Conservation (phyloP, 1,284 basidiomycete species). For the Inonotus obliquus region DNA sequence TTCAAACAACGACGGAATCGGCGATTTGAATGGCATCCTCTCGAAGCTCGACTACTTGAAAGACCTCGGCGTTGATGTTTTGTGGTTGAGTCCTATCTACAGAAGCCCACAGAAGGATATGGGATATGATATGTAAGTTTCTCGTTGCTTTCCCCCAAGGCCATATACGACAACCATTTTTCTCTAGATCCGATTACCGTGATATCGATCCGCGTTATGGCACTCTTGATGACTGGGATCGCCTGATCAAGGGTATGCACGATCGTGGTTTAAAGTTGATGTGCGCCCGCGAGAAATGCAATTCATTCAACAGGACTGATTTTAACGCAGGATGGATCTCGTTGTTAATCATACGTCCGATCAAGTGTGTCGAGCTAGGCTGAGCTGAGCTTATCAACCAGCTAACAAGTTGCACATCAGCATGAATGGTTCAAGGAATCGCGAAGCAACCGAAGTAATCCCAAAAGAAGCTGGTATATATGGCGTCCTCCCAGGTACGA, state of each 20-base stretch:
- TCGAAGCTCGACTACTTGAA: conserved; percentile 67
- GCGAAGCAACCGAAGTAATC: conserved; percentile 47
- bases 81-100: conserved; percentile 78
- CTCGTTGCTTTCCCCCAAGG: conserved; percentile 16
- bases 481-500: conserved; percentile 64
- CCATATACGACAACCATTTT: neutral
- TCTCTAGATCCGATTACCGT: conserved; percentile 58
- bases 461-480: conserved; percentile 73
- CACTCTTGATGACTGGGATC: conserved; percentile 70
- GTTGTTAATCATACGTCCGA: conserved; percentile 81
- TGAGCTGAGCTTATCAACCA: neutral
- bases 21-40: conserved; percentile 68
- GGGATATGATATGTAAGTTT: conserved; percentile 64
- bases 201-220: conserved; percentile 72
- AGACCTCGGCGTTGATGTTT: conserved; percentile 63
- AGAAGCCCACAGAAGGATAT: conserved; percentile 65
- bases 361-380: conserved; percentile 37
- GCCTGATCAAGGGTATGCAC: conserved; percentile 54
- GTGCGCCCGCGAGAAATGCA: conserved; percentile 29
- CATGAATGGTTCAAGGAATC: conserved; percentile 75
- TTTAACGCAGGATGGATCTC: conserved; percentile 57
- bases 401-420: conserved; percentile 26
- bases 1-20: conserved; percentile 70
- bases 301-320: conserved; percentile 10
- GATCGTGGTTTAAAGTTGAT: conserved; percentile 67